Percentiles rank a stretch among this genome's conserved stretches.
These are phyloP conservation scores for Chaetomiaceae sp. DNA, from an alignment of 2,329 filamentous ascomycete genomes.

Conservation along the genomic window DNA sequence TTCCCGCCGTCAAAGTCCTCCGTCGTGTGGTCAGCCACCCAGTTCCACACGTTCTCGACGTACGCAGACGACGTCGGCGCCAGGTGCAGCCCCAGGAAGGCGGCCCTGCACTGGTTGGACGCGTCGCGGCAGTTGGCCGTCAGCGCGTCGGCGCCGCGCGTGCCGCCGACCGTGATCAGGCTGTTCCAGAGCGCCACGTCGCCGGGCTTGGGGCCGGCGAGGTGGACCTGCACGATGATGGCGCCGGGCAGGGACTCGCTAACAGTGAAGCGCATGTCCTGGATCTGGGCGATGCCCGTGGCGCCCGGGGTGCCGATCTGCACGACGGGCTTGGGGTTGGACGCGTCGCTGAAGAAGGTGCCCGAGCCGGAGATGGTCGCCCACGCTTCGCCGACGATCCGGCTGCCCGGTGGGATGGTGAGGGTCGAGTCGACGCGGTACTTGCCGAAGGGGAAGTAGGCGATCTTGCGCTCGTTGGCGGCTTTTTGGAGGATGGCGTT, in stretches of 20 bases:
- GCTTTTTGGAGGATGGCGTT: conserved; percentile 35
- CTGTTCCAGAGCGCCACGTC: conserved; percentile 45
- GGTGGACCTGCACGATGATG: conserved; percentile 47
- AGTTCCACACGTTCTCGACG: conserved; percentile 49
- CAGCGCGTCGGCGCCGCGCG: conserved; percentile 28
- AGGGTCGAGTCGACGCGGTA: conserved; percentile 49
- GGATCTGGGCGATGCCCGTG: conserved; percentile 54
- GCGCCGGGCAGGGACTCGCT: conserved; percentile 54
- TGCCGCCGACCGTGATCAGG: conserved; percentile 33
- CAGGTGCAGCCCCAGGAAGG: conserved; percentile 44
- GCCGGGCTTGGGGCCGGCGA: conserved; percentile 30
- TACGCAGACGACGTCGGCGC: conserved; percentile 41
- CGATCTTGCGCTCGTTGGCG: conserved; percentile 37
- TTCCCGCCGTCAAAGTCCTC: conserved; percentile 42
- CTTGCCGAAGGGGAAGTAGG: conserved; percentile 50
- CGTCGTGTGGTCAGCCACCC: conserved; percentile 45
- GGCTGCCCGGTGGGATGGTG: conserved; percentile 41
- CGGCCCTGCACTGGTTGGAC: conserved; percentile 37
- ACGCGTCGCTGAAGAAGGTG: conserved; percentile 42
- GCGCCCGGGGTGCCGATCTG: conserved; percentile 53
- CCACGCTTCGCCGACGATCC: conserved; percentile 49
- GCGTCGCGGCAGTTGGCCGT: conserved; percentile 27
- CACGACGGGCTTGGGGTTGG: conserved; percentile 50
- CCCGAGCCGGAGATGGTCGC: conserved; percentile 48
- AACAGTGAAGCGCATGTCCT: conserved; percentile 59